Percentiles rank a stretch among this genome's conserved stretches.
phyloP scores from a whole-genome alignment of 2,329 filamentous ascomycete genomes.

The Penicillium sp. region DNA sequence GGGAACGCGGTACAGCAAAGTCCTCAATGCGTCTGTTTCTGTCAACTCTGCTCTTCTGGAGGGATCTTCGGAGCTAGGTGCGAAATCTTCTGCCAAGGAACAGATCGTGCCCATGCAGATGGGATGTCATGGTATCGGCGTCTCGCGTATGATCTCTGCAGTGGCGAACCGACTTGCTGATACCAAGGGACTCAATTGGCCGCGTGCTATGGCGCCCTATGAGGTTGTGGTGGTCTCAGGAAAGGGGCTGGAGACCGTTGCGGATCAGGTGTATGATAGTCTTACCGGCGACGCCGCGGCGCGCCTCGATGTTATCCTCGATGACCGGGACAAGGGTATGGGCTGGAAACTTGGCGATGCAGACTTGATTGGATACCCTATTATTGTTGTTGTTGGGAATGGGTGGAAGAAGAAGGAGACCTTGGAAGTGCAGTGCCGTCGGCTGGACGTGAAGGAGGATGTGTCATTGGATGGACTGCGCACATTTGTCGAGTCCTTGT shows the following conservation, averaged over 20 bases:
- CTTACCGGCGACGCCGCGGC: conserved; percentile 39
- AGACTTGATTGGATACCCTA: conserved; percentile 81
- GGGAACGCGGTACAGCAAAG: conserved; percentile 79
- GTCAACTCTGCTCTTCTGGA: conserved; percentile 34
- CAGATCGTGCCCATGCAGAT: conserved; percentile 68
- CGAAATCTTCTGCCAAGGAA: conserved; percentile 25
- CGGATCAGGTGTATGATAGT: conserved; percentile 61
- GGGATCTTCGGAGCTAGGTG: conserved; percentile 12
- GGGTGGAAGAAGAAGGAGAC: conserved; percentile 57
- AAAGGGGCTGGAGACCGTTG: conserved; percentile 49
- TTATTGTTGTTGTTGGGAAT: conserved; percentile 75
- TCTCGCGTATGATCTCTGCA: conserved; percentile 85
- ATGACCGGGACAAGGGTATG: conserved; percentile 67
- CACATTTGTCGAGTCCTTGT: conserved; percentile 46
- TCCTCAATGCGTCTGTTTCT: conserved; percentile 64
- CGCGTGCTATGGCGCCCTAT: conserved; percentile 78
- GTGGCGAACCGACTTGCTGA: conserved; percentile 75
- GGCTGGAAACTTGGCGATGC: conserved; percentile 89
- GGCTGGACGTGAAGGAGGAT: conserved; percentile 60
- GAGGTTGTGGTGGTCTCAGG: conserved; percentile 66
- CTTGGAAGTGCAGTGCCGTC: conserved; percentile 78
- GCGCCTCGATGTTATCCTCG: conserved; percentile 64
- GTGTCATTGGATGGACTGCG: conserved; percentile 54
- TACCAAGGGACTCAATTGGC: conserved; percentile 78
- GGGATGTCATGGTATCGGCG: conserved; percentile 94